These are phyloP conservation scores for Cyamopsis tetragonoloba DNA, from an alignment of 306 rosid species.

Conservation along the genomic window DNA sequence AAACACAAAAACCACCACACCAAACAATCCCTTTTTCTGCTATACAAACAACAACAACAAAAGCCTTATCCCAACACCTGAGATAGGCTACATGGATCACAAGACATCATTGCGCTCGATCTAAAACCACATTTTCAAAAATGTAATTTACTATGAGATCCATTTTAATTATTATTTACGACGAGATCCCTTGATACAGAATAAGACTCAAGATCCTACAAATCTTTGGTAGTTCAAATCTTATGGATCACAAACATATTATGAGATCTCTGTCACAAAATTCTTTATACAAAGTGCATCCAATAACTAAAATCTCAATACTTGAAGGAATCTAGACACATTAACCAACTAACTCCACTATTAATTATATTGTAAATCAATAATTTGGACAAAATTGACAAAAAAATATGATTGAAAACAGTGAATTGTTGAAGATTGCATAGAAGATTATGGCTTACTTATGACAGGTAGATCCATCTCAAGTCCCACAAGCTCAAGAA, in stretches of 20 bases:
- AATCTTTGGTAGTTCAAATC: background rate
- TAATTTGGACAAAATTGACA: background rate
- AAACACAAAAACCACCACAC: background rate
- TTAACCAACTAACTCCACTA: background rate
- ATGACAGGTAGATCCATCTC: slow-evolving; percentile 99
- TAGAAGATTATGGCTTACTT: slow-evolving; percentile 44
- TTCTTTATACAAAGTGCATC: background rate
- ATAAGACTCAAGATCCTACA: background rate
- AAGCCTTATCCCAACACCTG: no score
- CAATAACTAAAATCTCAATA: background rate
- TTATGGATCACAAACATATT: background rate
- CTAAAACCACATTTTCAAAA: no score
- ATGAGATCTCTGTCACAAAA: no score
- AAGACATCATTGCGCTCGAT: no score
- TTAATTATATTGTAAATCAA: background rate
- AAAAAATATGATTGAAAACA: background rate
- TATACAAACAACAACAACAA: no score
- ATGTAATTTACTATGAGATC: no score
- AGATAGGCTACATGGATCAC: no score
- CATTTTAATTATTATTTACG: no score
- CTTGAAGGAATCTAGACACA: background rate
- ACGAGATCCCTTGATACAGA: no score
- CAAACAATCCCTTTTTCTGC: background rate
- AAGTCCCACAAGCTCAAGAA: slow-evolving; percentile 92
- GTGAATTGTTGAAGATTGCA: background rate